Evolutionary conservation across 768 basidiomycete species (phyloP).

Genomic region (Boletus rubropictus): DNA sequence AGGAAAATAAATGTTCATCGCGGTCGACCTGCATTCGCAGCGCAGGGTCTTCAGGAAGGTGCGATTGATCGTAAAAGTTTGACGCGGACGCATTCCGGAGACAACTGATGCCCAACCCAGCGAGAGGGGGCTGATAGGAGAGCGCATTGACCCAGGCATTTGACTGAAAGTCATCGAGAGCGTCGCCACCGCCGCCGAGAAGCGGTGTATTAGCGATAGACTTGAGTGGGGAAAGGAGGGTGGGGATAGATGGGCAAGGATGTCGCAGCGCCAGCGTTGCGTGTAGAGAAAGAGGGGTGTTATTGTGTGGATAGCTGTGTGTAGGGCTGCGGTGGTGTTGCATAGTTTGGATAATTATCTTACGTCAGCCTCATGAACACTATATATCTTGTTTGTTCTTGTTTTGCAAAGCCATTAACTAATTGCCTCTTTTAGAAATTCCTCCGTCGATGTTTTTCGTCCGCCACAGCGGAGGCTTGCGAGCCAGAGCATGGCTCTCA

Average conservation of each 20-base stretch:
- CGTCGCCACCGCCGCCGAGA: neutral
- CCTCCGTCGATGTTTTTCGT: conserved; percentile 12
- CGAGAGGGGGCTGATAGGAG: conserved; percentile 12
- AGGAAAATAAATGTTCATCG: neutral
- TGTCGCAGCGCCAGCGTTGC: conserved; percentile 32
- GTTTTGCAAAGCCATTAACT: conserved; percentile 15
- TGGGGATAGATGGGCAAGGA: conserved; percentile 13
- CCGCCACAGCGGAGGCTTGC: neutral
- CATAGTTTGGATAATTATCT: conserved; percentile 14
- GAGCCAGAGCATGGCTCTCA: neutral
- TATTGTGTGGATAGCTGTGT: conserved; percentile 15
- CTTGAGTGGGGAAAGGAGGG: conserved; percentile 27
- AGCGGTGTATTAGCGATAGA: conserved; percentile 8
- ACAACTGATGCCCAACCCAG: conserved; percentile 26
- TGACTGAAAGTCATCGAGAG: conserved; percentile 27
- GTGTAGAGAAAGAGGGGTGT: conserved; percentile 2
- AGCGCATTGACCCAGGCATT: conserved; percentile 21
- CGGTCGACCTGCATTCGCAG: conserved; percentile 6
- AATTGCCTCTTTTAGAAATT: too few relatives aligned
- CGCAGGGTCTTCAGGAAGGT: neutral
- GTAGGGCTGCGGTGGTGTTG: conserved; percentile 23
- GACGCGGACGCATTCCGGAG: neutral
- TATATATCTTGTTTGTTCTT: conserved; percentile 18
- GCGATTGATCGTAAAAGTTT: neutral
- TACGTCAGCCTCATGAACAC: too few relatives aligned